Base-by-base conservation (phyloP, 2,329 filamentous ascomycete genomes). In the Fusarium longipes region DNA sequence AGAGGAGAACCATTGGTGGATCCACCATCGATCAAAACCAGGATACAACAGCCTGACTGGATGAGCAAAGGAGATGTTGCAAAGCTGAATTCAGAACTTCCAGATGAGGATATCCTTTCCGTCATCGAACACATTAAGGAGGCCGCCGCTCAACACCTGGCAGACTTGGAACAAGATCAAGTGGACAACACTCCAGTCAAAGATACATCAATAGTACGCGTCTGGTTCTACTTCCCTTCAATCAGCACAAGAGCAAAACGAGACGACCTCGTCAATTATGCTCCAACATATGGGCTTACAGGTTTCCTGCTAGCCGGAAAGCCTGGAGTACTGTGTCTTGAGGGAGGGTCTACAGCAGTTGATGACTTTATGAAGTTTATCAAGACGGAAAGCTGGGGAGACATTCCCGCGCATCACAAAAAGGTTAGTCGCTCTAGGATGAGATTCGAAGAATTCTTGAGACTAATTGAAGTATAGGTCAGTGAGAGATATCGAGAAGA, bases 191-290 rank as follows among this genome's bases (percentile, higher is more conserved):
- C 25, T 0, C 20, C 20, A 15, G 32, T 12, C 3, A 8, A 44
- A 20, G 61, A 66, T 6, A 70, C 57, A 0, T 72, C 80, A 0
- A 68, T 84, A 1, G 80, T 86, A 5, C 78, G 87, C 10, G 86
- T 85, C 1, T 89, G 86, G 86, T 89, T 89, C 70, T 89, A 89
- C 74, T 88, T 89, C 63, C 86, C 86, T 0, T 88, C 86, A 2
- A 83, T 89, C 53, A 86, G 83, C 38, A 89, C 86, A 0, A 82
- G 87, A 5, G 81, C 82, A 43, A 89, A 89, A 69, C 80, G 87
- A 44, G 81, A 85, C 65, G 86, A 89, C 65, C 76, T 89, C 39
- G 82, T 89, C 42, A 81, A 80, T 54, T 76, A 86, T 56, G 86
- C 85, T 0, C 82, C 86, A 0, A 66, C 71, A 0, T 87, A 87